A percentile compares a stretch with the other conserved stretches of the same genome.
Conservation (phyloP, 257 asterid genomes). For the Fraxinus quadrangulata region DNA sequence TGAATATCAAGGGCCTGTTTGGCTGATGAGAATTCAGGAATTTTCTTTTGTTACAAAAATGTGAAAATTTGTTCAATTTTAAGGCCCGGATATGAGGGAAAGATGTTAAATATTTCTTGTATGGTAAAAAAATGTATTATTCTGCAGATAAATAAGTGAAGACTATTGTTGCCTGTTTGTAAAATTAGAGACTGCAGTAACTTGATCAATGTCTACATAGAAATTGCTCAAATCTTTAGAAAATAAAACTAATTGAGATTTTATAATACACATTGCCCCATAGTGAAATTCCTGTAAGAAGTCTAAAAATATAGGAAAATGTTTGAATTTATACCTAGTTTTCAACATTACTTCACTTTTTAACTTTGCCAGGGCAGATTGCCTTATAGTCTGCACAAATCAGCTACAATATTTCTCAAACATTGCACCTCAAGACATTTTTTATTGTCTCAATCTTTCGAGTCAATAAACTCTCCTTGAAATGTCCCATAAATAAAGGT, state of each 20-base stretch:
- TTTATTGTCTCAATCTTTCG: neutral
- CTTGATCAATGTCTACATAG: neutral
- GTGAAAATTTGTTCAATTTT: conserved; percentile 2
- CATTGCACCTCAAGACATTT: neutral
- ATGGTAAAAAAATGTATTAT: neutral
- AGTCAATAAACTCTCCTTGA: neutral
- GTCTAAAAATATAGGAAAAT: too few species aligned
- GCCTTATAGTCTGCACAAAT: too few species aligned
- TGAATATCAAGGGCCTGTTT: too few species aligned
- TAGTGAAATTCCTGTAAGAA: neutral
- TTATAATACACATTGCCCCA: neutral
- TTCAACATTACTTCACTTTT: neutral
- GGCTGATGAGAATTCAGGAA: neutral
- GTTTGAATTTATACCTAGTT: too few species aligned
- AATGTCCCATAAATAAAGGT: neutral
- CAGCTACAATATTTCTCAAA: too few species aligned
- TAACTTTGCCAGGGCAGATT: too few species aligned
- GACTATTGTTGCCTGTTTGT: conserved; percentile 6
- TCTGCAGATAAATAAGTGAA: neutral
- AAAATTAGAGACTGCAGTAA: neutral
- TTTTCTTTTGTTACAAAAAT: neutral
- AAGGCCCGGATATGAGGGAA: neutral
- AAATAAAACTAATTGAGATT: neutral
- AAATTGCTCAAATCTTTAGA: neutral
- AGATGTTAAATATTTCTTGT: too few species aligned